A percentile compares a stretch with the other conserved stretches of the same genome.
Conservation (phyloP, 192 early-diverging fungal species). For the Coemansia sp. region DNA sequence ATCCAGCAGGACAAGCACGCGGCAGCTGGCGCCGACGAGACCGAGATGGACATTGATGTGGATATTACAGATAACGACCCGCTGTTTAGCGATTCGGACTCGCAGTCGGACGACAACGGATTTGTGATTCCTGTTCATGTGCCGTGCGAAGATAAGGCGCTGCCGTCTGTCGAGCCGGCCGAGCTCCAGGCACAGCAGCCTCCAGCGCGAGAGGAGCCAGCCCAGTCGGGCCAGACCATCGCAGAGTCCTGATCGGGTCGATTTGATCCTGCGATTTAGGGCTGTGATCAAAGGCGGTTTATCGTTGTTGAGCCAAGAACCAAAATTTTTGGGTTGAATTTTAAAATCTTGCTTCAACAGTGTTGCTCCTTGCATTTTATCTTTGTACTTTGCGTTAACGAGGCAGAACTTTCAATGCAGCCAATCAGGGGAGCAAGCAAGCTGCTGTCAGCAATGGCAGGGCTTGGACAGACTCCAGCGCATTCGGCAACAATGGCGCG, state of each 20-base stretch:
- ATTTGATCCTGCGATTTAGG: too few species aligned
- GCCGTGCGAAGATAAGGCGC: conserved; percentile 6
- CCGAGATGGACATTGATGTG: conserved; percentile 21
- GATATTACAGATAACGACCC: conserved; percentile 49
- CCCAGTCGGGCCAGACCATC: neutral
- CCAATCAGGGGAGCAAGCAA: neutral
- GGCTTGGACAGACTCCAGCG: neutral
- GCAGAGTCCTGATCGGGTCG: neutral
- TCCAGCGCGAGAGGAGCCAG: neutral
- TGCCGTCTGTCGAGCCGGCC: neutral
- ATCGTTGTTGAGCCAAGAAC: too few species aligned
- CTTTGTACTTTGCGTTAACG: neutral
- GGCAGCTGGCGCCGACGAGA: neutral
- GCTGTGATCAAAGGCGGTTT: too few species aligned
- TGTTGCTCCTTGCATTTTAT: neutral
- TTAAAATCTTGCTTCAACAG: too few species aligned
- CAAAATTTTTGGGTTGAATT: too few species aligned
- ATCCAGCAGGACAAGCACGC: conserved; percentile 8
- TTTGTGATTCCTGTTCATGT: conserved; percentile 39
- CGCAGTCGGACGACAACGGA: conserved; percentile 32
- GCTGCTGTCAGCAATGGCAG: neutral
- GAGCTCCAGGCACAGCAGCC: conserved; percentile 5
- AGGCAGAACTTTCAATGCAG: neutral
- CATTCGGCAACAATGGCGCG: too few species aligned
- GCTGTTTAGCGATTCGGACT: conserved; percentile 49